Conservation (phyloP, 2,329 filamentous ascomycete species). For the Cladosporium sp. region DNA sequence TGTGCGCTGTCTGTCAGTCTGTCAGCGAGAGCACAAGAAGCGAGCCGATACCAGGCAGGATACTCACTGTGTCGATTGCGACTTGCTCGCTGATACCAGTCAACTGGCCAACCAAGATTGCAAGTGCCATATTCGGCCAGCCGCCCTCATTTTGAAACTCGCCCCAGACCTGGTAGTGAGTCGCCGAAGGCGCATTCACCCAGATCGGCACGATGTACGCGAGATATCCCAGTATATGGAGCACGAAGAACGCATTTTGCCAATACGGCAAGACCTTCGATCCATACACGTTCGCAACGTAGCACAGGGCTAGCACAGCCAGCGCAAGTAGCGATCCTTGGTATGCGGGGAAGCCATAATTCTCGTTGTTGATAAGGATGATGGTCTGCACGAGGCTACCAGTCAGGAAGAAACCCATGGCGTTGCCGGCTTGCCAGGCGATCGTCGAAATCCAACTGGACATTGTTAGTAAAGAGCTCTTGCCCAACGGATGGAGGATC, state of each 20-base stretch:
- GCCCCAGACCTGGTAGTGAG: neutral
- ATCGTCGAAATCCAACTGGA: constrained; percentile 21
- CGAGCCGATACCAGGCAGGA: neutral
- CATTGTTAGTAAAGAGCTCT: neutral
- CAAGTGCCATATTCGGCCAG: constrained; percentile 15
- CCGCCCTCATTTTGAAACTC: constrained; percentile 15
- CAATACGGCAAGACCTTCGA: neutral
- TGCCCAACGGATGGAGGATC: neutral
- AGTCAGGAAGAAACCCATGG: constrained; percentile 19
- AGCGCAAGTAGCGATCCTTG: constrained; percentile 46
- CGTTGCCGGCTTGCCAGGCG: constrained; percentile 22
- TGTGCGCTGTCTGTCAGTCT: constrained; percentile 9
- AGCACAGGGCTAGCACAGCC: constrained; percentile 30
- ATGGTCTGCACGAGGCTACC: constrained; percentile 19
- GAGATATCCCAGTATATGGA: constrained; percentile 19
- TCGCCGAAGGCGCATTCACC: constrained; percentile 12
- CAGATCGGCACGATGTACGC: constrained; percentile 17
- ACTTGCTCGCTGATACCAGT: neutral
- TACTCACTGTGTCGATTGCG: neutral
- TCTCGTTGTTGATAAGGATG: constrained; percentile 37
- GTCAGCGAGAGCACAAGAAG: constrained; percentile 10
- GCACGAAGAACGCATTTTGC: constrained; percentile 40
- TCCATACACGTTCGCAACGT: constrained; percentile 30
- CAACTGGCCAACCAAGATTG: constrained; percentile 13
- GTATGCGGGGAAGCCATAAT: constrained; percentile 41